A percentile compares a stretch with the other conserved stretches of the same genome.
These are phyloP conservation scores for Neophaeococcomyces mojaviensis DNA, from an alignment of 2,329 filamentous ascomycete species.

Conservation along the genomic window DNA sequence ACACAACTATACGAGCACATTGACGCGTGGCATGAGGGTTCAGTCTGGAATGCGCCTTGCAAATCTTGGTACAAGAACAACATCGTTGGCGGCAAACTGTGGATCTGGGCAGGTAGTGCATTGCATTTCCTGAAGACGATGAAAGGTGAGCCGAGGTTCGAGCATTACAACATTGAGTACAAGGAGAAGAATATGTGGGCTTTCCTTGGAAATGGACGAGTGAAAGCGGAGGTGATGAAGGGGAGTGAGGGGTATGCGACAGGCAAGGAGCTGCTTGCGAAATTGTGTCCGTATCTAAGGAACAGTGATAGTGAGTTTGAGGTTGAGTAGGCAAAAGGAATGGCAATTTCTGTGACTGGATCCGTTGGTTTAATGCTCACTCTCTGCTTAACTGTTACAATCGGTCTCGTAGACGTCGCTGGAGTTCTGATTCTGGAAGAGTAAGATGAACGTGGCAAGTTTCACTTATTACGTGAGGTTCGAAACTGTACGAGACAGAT, in stretches of 20 bases:
- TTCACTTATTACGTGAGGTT: no score
- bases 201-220: conserved; percentile 13
- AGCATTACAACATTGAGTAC: conserved; percentile 14
- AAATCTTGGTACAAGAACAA: conserved; percentile 14
- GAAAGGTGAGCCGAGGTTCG: conserved; percentile 10
- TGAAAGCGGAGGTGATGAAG: conserved; percentile 11
- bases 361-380: no score
- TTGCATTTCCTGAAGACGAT: conserved; percentile 17
- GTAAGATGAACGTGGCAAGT: no score
- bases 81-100: conserved; percentile 7
- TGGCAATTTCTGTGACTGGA: no score
- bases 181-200: conserved; percentile 11
- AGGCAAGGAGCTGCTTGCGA: no score
- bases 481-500: no score
- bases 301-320: no score
- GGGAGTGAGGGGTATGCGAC: neutral
- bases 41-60: conserved; percentile 11
- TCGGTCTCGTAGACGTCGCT: no score
- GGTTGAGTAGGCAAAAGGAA: no score
- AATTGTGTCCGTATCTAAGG: no score
- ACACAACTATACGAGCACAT: conserved; percentile 13
- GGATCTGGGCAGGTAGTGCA: conserved; percentile 11
- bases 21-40: conserved; percentile 10
- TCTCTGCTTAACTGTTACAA: no score
- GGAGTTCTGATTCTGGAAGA: no score